A percentile compares a stretch with the other conserved stretches of the same genome.
Evolutionary conservation across 192 early-diverging fungal species (phyloP).

Genomic region (Thamnidium elegans): DNA sequence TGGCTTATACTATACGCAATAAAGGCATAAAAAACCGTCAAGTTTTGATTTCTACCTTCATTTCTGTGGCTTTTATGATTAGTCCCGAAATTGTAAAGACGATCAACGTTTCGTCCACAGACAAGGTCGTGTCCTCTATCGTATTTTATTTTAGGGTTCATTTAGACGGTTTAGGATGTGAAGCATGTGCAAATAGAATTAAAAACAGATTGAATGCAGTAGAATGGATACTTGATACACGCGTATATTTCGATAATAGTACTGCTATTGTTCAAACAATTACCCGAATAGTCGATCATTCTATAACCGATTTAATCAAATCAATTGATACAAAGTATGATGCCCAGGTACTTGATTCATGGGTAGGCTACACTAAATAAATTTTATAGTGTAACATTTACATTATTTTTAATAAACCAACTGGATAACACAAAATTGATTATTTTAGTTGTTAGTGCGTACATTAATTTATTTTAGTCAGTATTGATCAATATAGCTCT

Average conservation of each 20-base stretch:
- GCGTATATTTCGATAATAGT: constrained; percentile 41
- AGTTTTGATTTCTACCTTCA: constrained; percentile 1
- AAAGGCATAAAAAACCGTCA: constrained; percentile 21
- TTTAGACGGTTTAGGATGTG: constrained; percentile 47
- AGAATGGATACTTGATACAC: constrained; percentile 29
- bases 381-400: neutral
- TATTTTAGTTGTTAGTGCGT: neutral
- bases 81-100: constrained; percentile 43
- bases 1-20: constrained; percentile 27
- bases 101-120: neutral
- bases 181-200: constrained; percentile 51
- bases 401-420: neutral
- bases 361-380: constrained; percentile 1
- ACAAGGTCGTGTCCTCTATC: no score
- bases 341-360: constrained; percentile 14
- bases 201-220: constrained; percentile 32
- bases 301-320: neutral
- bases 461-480: constrained; percentile 10
- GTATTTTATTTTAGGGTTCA: constrained; percentile 28
- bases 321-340: constrained; percentile 19
- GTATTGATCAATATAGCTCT: neutral
- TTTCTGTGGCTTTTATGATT: constrained; percentile 32
- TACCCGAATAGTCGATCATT: no score
- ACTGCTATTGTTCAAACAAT: constrained; percentile 23
- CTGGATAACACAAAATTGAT: constrained; percentile 14